These are phyloP conservation scores for Aspergillus pseudoglaucus DNA, from an alignment of 2,329 filamentous ascomycete species.

Conservation along the genomic window DNA sequence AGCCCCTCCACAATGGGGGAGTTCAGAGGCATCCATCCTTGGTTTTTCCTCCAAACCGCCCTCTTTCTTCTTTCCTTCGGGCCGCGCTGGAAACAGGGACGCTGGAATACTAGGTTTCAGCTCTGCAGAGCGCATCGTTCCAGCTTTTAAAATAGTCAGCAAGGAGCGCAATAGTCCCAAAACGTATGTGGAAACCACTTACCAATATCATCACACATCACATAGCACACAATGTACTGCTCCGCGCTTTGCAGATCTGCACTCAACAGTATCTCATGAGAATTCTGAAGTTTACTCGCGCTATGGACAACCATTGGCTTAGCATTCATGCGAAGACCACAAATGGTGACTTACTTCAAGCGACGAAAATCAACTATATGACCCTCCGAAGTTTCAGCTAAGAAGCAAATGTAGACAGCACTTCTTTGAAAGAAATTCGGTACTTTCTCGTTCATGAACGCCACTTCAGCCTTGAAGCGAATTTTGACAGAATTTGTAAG, in stretches of 20 bases:
- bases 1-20: constrained; percentile 7
- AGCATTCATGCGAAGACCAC: constrained; percentile 12
- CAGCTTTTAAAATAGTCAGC: constrained; percentile 38
- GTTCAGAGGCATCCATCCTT: constrained; percentile 12
- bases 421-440: constrained; percentile 58
- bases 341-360: constrained; percentile 41
- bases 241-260: constrained; percentile 50
- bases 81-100: constrained; percentile 35
- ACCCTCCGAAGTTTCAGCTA: constrained; percentile 66
- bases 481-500: constrained; percentile 46
- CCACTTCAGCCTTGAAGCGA: constrained; percentile 60
- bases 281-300: constrained; percentile 57
- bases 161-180: neutral
- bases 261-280: constrained; percentile 55
- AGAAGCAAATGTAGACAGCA: constrained; percentile 63
- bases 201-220: constrained; percentile 83
- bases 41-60: constrained; percentile 12
- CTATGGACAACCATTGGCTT: constrained; percentile 32
- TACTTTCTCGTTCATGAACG: constrained; percentile 62
- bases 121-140: constrained; percentile 49
- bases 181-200: constrained; percentile 8
- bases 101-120: constrained; percentile 45
- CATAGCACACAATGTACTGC: constrained; percentile 58
- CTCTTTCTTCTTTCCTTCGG: constrained; percentile 1
- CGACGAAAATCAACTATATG: constrained; percentile 62